Base-by-base conservation (phyloP, 2,329 filamentous ascomycete species). In the Fusarium setosum region DNA sequence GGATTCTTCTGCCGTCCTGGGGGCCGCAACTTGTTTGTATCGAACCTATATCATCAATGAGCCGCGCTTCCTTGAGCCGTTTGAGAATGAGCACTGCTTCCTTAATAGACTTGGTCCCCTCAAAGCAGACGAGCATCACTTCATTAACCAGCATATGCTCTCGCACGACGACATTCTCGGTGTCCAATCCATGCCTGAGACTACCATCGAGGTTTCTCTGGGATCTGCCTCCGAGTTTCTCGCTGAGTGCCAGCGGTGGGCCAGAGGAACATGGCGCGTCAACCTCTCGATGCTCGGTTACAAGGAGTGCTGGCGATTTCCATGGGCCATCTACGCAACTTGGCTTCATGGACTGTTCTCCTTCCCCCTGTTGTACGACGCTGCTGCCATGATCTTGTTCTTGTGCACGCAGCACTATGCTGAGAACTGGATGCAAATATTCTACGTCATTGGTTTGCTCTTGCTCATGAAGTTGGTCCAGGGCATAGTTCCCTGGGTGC, bases 111-210 rank as follows among this genome's bases (percentile, higher is more conserved):
- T 20, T 6, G 68, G 66, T 10, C 45, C 38, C 5, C 50, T 65
- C 10, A 53, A 34, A 12, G 52, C 44, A 10, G 68, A 62, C 1
- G 68, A 69, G 9, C 41, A 71, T 23, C 40, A 48, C 4, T 71
- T 58, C 37, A 51, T 69, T 4, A 59, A 55, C 9, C 53, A 48
- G 0, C 61, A 60, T 26, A 34, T 69, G 4, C 34, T 69, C 2
- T 18, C 48, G 15, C n/a, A 65, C 34, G 47, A 38, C 31, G 31
- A 37, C 15, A 24, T 21, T 7, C 23, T 69, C 24, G 10, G n/a
- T 3, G 54, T 65, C 12, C 65, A 69, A 13, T 57, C 65, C 21
- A 53, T 29, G 1, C 37, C 34, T 1, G 38, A 60, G 2, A 31
- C 41, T 1, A 59, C 38, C 1, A 32, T 66, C 24, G 31, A 45